phyloP scores from a whole-genome alignment of 2,329 filamentous ascomycete genomes.

The Ustulina deusta region DNA sequence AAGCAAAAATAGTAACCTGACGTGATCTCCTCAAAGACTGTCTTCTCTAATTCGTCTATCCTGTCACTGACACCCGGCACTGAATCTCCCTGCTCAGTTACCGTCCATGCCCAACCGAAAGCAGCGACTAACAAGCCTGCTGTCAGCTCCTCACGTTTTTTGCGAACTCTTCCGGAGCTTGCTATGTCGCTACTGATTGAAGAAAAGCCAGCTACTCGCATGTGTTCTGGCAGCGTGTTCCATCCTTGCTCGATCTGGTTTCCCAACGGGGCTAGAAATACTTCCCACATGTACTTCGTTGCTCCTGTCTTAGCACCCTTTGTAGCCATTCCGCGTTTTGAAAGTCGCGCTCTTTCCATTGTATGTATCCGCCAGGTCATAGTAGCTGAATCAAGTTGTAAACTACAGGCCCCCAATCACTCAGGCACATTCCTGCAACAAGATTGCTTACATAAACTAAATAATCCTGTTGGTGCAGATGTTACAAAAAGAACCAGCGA shows the following conservation, averaged over 20 bases:
- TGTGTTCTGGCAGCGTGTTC: slow-evolving; percentile 36
- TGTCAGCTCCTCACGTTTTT: slow-evolving; percentile 16
- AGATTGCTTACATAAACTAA: too few relatives aligned
- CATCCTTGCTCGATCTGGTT: slow-evolving; percentile 31
- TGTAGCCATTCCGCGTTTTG: slow-evolving; percentile 23
- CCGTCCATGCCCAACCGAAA: slow-evolving; percentile 32
- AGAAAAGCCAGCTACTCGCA: slow-evolving; percentile 33
- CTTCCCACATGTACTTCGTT: slow-evolving; percentile 5
- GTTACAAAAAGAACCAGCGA: too few relatives aligned
- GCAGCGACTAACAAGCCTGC: slow-evolving; percentile 21
- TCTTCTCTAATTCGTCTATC: slow-evolving; percentile 29
- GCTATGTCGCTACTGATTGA: slow-evolving; percentile 27
- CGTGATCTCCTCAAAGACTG: slow-evolving; percentile 29
- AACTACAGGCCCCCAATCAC: not conserved
- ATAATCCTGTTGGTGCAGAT: too few relatives aligned
- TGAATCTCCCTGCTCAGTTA: slow-evolving; percentile 18
- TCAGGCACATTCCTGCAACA: not conserved
- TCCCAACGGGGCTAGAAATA: slow-evolving; percentile 20
- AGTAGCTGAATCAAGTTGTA: not conserved
- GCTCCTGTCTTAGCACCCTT: slow-evolving; percentile 18
- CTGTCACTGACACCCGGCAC: slow-evolving; percentile 19
- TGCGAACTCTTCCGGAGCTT: slow-evolving; percentile 28
- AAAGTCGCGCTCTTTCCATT: slow-evolving; percentile 38
- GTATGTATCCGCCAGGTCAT: slow-evolving; percentile 9
- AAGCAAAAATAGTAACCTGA: slow-evolving; percentile 31